phyloP scores from a whole-genome alignment of 78 protist genomes.

The Dictyostelium citrinum region DNA sequence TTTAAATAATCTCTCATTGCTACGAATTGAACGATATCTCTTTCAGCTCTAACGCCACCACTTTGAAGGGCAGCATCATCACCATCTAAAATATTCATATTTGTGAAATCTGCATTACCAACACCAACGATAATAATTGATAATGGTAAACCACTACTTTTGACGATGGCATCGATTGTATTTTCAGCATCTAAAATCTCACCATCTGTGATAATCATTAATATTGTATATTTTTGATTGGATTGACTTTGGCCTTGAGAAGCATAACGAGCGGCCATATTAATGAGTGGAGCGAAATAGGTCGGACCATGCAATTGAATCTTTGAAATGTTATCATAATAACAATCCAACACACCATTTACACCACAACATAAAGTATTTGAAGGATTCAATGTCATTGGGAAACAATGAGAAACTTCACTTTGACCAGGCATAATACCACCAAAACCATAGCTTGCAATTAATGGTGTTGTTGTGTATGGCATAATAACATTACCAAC shows the following conservation, averaged over 20 bases:
- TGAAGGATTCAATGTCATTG: slow-evolving; percentile 29
- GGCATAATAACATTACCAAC: slow-evolving; percentile 48
- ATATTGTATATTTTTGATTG: slow-evolving; percentile 74
- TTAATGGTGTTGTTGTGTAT: background rate
- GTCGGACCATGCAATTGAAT: slow-evolving; percentile 85
- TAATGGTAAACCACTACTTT: slow-evolving; percentile 78
- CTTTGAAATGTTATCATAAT: slow-evolving; percentile 17
- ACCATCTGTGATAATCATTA: slow-evolving; percentile 93
- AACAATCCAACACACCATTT: slow-evolving; percentile 65
- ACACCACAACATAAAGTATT: slow-evolving; percentile 14
- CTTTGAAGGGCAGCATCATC: slow-evolving; percentile 62
- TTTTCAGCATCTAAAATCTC: slow-evolving; percentile 86
- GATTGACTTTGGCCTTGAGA: background rate
- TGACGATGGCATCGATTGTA: slow-evolving; percentile 72
- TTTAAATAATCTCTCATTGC: slow-evolving; percentile 42
- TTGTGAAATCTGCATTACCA: slow-evolving; percentile 82
- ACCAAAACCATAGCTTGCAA: slow-evolving; percentile 91
- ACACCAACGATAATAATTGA: slow-evolving; percentile 90
- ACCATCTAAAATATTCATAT: slow-evolving; percentile 87
- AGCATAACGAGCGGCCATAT: background rate
- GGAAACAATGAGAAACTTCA: slow-evolving; percentile 77
- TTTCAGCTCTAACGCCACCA: slow-evolving; percentile 8
- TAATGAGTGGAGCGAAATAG: slow-evolving; percentile 75
- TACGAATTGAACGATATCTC: slow-evolving; percentile 93
- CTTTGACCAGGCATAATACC: slow-evolving; percentile 63